Base-by-base conservation (phyloP, 2,329 filamentous ascomycete genomes). In the Colletotrichum higginsianum region DNA sequence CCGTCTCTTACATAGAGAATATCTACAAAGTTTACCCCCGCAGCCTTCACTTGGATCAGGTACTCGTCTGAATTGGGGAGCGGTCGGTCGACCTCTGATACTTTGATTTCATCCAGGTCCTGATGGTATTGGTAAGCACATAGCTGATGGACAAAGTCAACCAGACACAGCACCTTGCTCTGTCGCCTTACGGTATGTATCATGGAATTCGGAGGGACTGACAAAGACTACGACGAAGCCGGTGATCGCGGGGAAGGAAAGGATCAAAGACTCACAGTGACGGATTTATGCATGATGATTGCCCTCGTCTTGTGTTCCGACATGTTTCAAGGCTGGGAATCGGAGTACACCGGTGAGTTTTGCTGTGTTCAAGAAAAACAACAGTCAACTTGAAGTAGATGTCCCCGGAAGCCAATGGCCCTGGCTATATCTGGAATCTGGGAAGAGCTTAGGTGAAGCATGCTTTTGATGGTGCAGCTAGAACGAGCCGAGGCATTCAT, bases 1-100 rank as follows among this genome's bases (percentile, higher is more conserved):
- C 35, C 53, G 30, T 13, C 2, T 61, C 78, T 26, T 73, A 83
- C 82, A 76, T 91, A 90, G 57, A 91, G 84, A 11, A 89, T 84
- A 75, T 91, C 89, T 58, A 90, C 88, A 76, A 89, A 90, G 65
- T 90, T 90, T 26, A 90, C 81, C 4, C 88, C 87, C 65, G 86
- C 86, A 69, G 89, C 88, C 2, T 86, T 86, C 62, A 90, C 84
- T 67, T 77, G 75, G 64, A 81, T 73, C 61, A 80, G 75, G 11
- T 79, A 68, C 16, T 77, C 73, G 58, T 76, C 66, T 15, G 57
- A 16, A n/a, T 52, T 64, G 7, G 72, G 68, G 21, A 56, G 49
- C 2, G 77, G 78, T 13, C 38, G 23, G 0, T 78, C 73, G 26
- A 78, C 65, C 5, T 77, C 72, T 4, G 78, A 77, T 26, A 78